phyloP scores from a whole-genome alignment of 2,329 filamentous ascomycete genomes.

The Scolecobasidium constrictum region DNA sequence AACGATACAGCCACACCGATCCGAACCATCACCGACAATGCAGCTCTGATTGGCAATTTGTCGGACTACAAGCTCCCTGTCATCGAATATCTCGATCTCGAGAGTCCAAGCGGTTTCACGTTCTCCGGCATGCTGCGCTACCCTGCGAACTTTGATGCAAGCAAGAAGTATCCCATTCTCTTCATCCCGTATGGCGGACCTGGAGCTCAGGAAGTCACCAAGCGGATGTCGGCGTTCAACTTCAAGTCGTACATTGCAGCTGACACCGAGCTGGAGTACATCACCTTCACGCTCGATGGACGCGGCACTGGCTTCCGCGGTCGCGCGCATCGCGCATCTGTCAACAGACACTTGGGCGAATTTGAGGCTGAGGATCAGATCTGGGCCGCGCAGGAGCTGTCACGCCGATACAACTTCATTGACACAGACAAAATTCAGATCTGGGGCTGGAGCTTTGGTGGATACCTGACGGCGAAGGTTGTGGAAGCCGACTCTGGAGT shows the following conservation, averaged over 20 bases:
- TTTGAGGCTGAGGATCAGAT: conserved; percentile 57
- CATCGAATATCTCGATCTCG: conserved; percentile 51
- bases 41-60: conserved; percentile 43
- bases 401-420: conserved; percentile 41
- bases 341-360: conserved; percentile 49
- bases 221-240: conserved; percentile 21
- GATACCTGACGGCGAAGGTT: conserved; percentile 56
- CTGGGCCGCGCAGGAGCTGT: conserved; percentile 50
- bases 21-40: conserved; percentile 50
- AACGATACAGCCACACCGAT: conserved; percentile 43
- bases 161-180: conserved; percentile 54
- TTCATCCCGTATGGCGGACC: conserved; percentile 61
- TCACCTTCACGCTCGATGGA: conserved; percentile 58
- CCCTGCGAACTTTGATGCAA: conserved; percentile 51
- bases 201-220: conserved; percentile 49
- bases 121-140: conserved; percentile 56
- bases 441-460: conserved; percentile 60
- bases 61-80: conserved; percentile 52
- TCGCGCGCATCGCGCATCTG: conserved; percentile 48
- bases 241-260: conserved; percentile 52
- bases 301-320: conserved; percentile 56
- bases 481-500: conserved; percentile 50
- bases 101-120: conserved; percentile 49
- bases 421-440: conserved; percentile 51
- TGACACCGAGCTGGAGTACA: conserved; percentile 56